Conservation (phyloP, 305 asterid species). For the Fraxinus latifolia region DNA sequence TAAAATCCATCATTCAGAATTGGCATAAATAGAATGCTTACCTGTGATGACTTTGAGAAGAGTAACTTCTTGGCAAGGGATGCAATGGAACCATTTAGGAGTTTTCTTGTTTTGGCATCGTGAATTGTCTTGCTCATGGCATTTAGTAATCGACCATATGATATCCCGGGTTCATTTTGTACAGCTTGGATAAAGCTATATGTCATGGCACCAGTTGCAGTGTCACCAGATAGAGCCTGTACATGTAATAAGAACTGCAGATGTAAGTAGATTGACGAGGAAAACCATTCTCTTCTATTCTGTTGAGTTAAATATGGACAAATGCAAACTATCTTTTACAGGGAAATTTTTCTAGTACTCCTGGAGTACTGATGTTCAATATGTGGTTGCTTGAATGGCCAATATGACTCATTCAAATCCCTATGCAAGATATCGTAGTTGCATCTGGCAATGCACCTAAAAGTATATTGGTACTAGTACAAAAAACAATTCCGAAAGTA, state of each 20-base stretch:
- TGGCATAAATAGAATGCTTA: not conserved
- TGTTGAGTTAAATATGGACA: not conserved
- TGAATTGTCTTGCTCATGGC: slow-evolving; percentile 38
- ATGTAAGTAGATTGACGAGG: slow-evolving; percentile 1
- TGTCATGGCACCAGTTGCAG: slow-evolving; percentile 58
- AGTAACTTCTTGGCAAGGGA: slow-evolving; percentile 29
- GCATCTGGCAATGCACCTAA: not conserved
- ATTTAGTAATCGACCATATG: slow-evolving; percentile 47
- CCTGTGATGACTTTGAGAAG: slow-evolving; percentile 31
- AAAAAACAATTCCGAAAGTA: not conserved
- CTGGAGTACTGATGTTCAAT: not conserved
- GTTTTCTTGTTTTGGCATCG: slow-evolving; percentile 23
- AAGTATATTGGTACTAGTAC: not conserved
- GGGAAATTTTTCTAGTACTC: not conserved
- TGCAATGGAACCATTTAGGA: slow-evolving; percentile 29
- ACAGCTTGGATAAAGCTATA: slow-evolving; percentile 53
- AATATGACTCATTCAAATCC: not conserved
- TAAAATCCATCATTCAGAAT: slow-evolving; percentile 4
- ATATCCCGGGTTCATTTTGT: slow-evolving; percentile 39
- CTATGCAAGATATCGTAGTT: not conserved
- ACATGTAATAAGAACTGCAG: slow-evolving; percentile 11
- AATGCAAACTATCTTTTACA: not conserved
- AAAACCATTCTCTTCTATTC: not conserved
- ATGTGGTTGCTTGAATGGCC: not conserved
- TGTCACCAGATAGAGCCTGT: slow-evolving; percentile 47